Evolutionary conservation across 345 rosid genomes (phyloP).

Genomic region (Eucalyptus marginata): DNA sequence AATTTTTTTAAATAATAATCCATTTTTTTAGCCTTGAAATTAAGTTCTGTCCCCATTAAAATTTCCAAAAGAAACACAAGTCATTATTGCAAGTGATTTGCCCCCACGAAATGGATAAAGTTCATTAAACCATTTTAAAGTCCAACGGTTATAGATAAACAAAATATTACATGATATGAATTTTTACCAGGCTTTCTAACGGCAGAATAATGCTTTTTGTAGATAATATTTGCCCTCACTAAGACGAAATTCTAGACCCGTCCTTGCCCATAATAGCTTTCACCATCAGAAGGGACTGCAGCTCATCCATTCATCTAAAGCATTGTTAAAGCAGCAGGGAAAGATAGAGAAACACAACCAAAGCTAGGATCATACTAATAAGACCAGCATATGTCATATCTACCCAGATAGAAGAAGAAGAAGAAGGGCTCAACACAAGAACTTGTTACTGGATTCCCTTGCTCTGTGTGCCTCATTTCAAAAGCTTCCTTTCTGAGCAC

Average conservation of each 20-base stretch:
- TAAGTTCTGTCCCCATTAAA: background rate
- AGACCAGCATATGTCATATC: no score
- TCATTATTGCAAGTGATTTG: background rate
- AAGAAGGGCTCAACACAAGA: no score
- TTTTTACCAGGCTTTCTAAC: background rate
- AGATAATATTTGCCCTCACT: background rate
- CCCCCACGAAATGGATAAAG: background rate
- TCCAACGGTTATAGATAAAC: background rate
- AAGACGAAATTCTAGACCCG: background rate
- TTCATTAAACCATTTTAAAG: background rate
- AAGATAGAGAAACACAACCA: background rate
- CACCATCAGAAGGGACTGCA: background rate
- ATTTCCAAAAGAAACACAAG: background rate
- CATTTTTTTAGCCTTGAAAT: background rate
- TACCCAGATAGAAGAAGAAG: no score
- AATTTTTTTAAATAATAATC: background rate
- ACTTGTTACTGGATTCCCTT: background rate
- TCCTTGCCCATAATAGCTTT: background rate
- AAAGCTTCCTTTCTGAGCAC: background rate
- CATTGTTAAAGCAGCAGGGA: background rate
- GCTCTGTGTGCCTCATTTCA: no score
- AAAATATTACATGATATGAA: background rate
- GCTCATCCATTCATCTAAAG: background rate
- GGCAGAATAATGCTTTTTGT: background rate
- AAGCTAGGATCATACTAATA: background rate